phyloP scores from a whole-genome alignment of 2,329 filamentous ascomycete species.

The Sporothrix pallida region DNA sequence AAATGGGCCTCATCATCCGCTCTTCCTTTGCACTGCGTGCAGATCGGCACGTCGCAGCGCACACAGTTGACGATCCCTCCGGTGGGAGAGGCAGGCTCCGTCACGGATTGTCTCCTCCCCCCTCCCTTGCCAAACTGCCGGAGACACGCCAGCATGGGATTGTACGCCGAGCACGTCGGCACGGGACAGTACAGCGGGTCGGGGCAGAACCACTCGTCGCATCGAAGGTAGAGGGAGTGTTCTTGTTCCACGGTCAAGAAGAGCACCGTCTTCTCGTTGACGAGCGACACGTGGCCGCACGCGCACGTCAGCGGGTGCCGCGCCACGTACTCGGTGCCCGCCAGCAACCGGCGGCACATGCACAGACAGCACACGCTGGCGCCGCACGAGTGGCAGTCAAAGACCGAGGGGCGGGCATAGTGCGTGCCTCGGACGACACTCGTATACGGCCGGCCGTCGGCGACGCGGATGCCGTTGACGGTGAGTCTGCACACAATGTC shows the following conservation, averaged over 20 bases:
- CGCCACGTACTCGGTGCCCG: conserved; percentile 7
- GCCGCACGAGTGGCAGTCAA: conserved; percentile 6
- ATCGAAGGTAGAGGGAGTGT: neutral
- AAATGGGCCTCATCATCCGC: conserved; percentile 4
- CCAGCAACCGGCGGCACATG: neutral
- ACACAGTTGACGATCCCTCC: neutral
- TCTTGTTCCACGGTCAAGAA: conserved; percentile 3
- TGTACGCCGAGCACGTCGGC: conserved; percentile 23
- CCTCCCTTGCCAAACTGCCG: neutral
- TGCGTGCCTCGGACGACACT: conserved; percentile 11
- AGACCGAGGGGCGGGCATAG: conserved; percentile 14
- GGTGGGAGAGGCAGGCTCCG: too few relatives aligned
- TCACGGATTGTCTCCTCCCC: too few relatives aligned
- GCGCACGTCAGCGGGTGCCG: conserved; percentile 18
- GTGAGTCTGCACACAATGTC: conserved; percentile 19
- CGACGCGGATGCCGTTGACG: conserved; percentile 23
- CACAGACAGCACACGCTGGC: conserved; percentile 1
- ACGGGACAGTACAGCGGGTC: conserved; percentile 24
- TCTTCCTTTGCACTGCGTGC: conserved; percentile 24
- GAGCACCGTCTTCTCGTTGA: conserved; percentile 9
- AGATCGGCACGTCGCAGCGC: conserved; percentile 8
- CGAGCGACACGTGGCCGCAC: neutral
- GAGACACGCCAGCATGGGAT: conserved; percentile 23
- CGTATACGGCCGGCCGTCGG: neutral
- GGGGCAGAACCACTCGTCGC: conserved; percentile 21